Evolutionary conservation across 257 asterid species (phyloP).

Genomic region (Solanum rostratum): DNA sequence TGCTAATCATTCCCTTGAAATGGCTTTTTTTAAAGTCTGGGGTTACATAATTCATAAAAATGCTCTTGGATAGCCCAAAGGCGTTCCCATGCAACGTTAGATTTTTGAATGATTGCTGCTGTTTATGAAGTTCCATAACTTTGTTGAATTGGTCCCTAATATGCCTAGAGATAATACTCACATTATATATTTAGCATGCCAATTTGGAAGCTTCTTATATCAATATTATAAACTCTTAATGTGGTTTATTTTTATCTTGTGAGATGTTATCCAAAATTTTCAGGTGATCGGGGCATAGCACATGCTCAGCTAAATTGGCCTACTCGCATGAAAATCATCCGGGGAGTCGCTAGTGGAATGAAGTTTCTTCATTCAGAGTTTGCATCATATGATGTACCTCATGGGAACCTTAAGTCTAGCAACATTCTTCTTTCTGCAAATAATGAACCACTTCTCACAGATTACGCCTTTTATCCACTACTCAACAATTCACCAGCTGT

Average conservation of each 20-base stretch:
- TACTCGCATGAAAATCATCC: constrained; percentile 52
- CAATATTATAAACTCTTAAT: neutral
- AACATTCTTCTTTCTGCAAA: constrained; percentile 48
- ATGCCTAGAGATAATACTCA: neutral
- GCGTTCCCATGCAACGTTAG: neutral
- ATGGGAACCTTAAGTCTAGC: constrained; percentile 91
- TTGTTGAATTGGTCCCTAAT: neutral
- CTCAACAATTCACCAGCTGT: constrained; percentile 42
- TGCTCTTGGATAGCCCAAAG: neutral
- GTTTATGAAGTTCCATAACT: neutral
- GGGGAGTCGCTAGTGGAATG: constrained; percentile 73
- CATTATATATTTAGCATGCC: neutral
- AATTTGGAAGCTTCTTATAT: neutral
- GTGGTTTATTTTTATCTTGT: neutral
- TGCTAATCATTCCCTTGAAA: neutral
- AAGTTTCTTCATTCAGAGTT: constrained; percentile 74
- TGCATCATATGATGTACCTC: constrained; percentile 50
- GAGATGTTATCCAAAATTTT: neutral
- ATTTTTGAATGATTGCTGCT: neutral
- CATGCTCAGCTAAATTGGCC: constrained; percentile 67
- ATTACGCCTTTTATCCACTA: constrained; percentile 54
- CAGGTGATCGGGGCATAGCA: constrained; percentile 64
- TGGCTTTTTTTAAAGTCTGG: neutral
- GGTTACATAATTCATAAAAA: neutral
- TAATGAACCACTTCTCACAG: constrained; percentile 69